Base-by-base conservation (phyloP, 1,139 yeast species). In the Pichia terricola region DNA sequence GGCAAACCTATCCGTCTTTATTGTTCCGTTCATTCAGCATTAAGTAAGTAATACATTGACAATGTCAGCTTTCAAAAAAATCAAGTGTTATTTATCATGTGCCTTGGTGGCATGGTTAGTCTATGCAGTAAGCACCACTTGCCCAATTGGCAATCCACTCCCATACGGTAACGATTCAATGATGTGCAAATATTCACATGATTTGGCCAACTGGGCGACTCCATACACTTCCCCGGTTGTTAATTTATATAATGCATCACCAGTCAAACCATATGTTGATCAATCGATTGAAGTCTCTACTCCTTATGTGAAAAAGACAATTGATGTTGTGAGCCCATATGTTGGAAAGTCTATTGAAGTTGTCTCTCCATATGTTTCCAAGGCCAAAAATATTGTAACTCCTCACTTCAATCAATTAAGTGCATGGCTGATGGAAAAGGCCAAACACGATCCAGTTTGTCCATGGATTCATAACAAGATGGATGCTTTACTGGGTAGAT, bases 221-320 rank as follows among this genome's bases (percentile, higher is more conserved):
- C 61, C 62, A 9, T 53, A 51, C 26, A 37, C 48, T 11, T 46
- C 40, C 1, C 53, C 55, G 9, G 45, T 40, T 1, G 6, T 46
- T 22, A 43, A 39, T 4, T 42, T 41, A 34, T 58, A 57, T 39
- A 42, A 46, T 3, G 32, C 33, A 5, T 55, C 60, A 2, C 52
- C 57, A 26, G 27, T 57, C 30, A 54, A 56, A 43, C 55, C 56
- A 7, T 37, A 45, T 28, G 54, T 56, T 16, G 58, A 53, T 27
- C 33, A 37, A 3, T 39, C 41, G 5, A 26, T 42, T 27, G 40
- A 7, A 10, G 26, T 25, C 16, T 26, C 34, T 25, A 34, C 25
- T n/a, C 22, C 22, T 16, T 16, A 16, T 16, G 22, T 16, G 22
- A 16, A 16, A 16, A 16, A 16, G 22, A 16, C 22, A 16, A 16